phyloP scores from a whole-genome alignment of 352 stramenopile genomes.

The Phytophthora kernoviae region DNA sequence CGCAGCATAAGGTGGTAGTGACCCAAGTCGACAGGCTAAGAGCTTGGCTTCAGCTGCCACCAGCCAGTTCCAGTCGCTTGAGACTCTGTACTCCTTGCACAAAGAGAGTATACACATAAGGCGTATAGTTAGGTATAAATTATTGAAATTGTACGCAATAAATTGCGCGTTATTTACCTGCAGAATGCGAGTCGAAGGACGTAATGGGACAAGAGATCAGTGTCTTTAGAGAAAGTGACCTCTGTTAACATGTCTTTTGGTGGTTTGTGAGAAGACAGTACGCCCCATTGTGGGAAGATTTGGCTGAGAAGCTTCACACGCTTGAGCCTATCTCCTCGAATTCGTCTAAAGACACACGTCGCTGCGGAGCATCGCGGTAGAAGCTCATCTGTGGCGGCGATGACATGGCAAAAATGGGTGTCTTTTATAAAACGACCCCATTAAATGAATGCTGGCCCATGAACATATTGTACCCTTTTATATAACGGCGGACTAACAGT shows the following conservation, averaged over 20 bases:
- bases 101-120: constrained; percentile 3
- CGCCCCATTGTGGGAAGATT: constrained; percentile 18
- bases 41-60: constrained; percentile 56
- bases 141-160: background rate
- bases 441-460: no score
- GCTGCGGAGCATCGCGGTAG: constrained; percentile 84
- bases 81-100: constrained; percentile 39
- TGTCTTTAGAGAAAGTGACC: constrained; percentile 21
- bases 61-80: constrained; percentile 55
- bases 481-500: no score
- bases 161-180: constrained; percentile 32
- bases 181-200: constrained; percentile 58
- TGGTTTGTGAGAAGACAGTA: background rate
- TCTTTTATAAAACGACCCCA: no score
- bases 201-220: constrained; percentile 53
- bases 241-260: constrained; percentile 8
- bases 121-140: no score
- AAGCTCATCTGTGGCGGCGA: constrained; percentile 40
- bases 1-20: constrained; percentile 22
- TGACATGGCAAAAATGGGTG: background rate
- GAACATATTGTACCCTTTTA: no score
- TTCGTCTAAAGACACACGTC: constrained; percentile 93
- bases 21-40: constrained; percentile 35
- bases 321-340: constrained; percentile 91
- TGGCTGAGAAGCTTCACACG: constrained; percentile 58